These are phyloP conservation scores for Infundibulicybe gibba DNA, from an alignment of 768 basidiomycete species.

Conservation along the genomic window DNA sequence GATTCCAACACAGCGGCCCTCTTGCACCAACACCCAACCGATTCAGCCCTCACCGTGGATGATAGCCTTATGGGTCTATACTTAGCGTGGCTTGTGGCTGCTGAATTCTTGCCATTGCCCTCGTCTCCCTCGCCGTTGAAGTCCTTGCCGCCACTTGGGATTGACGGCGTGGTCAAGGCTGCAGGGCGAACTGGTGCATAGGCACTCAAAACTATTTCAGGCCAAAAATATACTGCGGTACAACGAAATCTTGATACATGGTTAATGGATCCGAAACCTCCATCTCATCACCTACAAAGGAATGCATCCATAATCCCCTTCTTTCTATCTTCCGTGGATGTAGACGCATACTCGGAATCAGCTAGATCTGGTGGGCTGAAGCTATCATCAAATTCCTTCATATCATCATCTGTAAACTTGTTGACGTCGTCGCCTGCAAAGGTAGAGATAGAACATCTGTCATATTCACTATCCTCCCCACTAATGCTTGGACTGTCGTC, in stretches of 20 bases:
- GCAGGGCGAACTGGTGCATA: constrained; percentile 66
- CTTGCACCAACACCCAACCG: constrained; percentile 37
- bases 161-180: constrained; percentile 45
- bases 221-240: neutral
- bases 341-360: too few relatives aligned
- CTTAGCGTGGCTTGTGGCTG: constrained; percentile 87
- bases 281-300: too few relatives aligned
- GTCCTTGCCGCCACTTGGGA: constrained; percentile 44
- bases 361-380: too few relatives aligned
- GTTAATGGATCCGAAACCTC: too few relatives aligned
- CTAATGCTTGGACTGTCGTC: too few relatives aligned
- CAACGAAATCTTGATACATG: too few relatives aligned
- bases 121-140: constrained; percentile 31
- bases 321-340: neutral
- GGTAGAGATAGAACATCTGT: too few relatives aligned
- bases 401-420: too few relatives aligned
- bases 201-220: neutral
- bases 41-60: constrained; percentile 58
- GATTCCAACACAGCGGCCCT: constrained; percentile 79
- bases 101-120: constrained; percentile 73
- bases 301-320: too few relatives aligned
- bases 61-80: constrained; percentile 81
- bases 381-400: too few relatives aligned
- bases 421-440: too few relatives aligned
- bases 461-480: too few relatives aligned